A percentile compares a stretch with the other conserved stretches of the same genome.
These are phyloP conservation scores for Epichloe typhina DNA, from an alignment of 2,329 filamentous ascomycete species.

Conservation along the genomic window DNA sequence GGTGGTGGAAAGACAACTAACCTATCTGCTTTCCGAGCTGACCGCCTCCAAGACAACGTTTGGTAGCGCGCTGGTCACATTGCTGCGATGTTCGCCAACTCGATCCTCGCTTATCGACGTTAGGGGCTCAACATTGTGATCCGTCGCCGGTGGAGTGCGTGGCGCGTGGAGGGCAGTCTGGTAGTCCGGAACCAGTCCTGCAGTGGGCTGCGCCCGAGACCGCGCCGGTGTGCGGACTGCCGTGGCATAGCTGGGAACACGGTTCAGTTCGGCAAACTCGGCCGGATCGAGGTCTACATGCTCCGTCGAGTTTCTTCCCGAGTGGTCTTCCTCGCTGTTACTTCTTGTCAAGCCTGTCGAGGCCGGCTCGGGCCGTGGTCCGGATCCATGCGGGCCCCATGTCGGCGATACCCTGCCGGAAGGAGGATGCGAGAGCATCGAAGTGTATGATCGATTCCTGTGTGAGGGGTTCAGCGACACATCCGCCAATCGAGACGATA, in stretches of 20 bases:
- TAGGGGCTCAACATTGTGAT: conserved; percentile 16
- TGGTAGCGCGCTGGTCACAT: background rate
- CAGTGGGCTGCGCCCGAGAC: conserved; percentile 34
- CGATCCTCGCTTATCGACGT: conserved; percentile 20
- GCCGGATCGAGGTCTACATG: conserved; percentile 43
- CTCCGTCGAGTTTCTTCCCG: conserved; percentile 41
- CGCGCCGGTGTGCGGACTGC: conserved; percentile 54
- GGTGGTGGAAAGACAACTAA: background rate
- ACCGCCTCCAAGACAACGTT: background rate
- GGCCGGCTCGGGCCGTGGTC: conserved; percentile 27
- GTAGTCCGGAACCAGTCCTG: conserved; percentile 51
- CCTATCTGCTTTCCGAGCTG: background rate
- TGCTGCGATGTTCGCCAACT: conserved; percentile 10
- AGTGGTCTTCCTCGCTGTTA: conserved; percentile 37
- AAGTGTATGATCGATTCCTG: conserved; percentile 33
- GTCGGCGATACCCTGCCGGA: conserved; percentile 32
- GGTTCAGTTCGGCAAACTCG: conserved; percentile 52
- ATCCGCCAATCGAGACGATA: conserved; percentile 56
- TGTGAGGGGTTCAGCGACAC: conserved; percentile 41
- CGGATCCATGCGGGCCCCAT: conserved; percentile 21
- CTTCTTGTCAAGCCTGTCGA: conserved; percentile 38
- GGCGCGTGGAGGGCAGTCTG: conserved; percentile 44
- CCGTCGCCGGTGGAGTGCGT: conserved; percentile 28
- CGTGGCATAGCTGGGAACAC: conserved; percentile 66
- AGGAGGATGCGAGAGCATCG: conserved; percentile 26